These are phyloP conservation scores for Tolypocladium tropicale DNA, from an alignment of 2,329 filamentous ascomycete genomes.

Conservation along the genomic window DNA sequence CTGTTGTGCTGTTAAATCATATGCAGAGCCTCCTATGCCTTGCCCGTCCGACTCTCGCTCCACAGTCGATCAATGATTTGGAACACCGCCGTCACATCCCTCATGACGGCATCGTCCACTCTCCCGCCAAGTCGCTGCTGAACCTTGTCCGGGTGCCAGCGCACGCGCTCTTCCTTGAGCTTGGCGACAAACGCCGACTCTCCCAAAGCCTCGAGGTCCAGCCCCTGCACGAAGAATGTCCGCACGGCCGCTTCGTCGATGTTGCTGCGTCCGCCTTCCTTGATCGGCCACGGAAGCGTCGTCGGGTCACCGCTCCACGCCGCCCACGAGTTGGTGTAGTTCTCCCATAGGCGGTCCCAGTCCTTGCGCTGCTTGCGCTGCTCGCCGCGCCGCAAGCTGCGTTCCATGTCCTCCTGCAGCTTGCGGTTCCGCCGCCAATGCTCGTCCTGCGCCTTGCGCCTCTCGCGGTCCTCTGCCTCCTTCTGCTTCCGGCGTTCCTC, in stretches of 20 bases:
- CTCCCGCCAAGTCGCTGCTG: constrained; percentile 74
- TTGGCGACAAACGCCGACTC: constrained; percentile 34
- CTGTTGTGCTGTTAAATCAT: too few species aligned
- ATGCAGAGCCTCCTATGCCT: not conserved
- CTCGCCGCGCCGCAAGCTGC: constrained; percentile 56
- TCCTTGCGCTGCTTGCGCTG: constrained; percentile 45
- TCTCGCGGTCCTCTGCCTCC: constrained; percentile 38
- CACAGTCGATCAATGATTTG: constrained; percentile 80
- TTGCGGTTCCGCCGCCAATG: constrained; percentile 19
- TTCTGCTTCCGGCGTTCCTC: constrained; percentile 42
- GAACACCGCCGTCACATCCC: constrained; percentile 79
- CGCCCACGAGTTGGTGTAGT: constrained; percentile 56
- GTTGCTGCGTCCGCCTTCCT: constrained; percentile 43
- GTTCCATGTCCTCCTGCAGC: constrained; percentile 57
- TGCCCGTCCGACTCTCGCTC: constrained; percentile 42
- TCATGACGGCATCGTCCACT: constrained; percentile 63
- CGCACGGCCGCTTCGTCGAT: constrained; percentile 52
- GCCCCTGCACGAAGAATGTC: constrained; percentile 52
- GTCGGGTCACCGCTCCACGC: constrained; percentile 33
- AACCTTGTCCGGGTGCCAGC: constrained; percentile 98
- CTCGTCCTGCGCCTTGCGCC: constrained; percentile 19
- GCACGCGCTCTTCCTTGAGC: constrained; percentile 75
- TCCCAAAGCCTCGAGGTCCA: constrained; percentile 31
- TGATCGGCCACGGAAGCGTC: constrained; percentile 63
- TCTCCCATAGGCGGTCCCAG: constrained; percentile 52